Evolutionary conservation across 2,329 filamentous ascomycete genomes (phyloP), one percentile per base, ranked within the genome.

Genomic region (Fusarium penzigii): DNA sequence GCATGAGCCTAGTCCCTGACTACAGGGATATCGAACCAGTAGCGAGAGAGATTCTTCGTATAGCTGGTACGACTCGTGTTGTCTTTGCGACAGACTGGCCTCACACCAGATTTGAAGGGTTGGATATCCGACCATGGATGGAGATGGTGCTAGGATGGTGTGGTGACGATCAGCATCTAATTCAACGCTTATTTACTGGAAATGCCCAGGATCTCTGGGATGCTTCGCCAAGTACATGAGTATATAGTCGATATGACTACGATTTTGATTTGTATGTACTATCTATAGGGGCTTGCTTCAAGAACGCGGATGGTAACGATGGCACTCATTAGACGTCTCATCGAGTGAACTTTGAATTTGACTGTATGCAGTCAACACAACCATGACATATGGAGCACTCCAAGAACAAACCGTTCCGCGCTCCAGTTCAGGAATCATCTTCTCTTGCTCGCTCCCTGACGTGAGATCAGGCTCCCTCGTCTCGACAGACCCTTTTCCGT

Each of bases 1-100:
- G 83, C 7, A 70, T 84, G 36, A 78, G 75, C 43, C 67, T 71
- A 39, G 73, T 78, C 46, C 66, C 69, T 7, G 61, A 74, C 17
- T 71, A 78, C 52, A 69, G 67, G 29, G 73, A 80, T 42, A 57
- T 83, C 4, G 74, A 79, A 47, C 72, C 73, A 2, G 67, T 86
- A 39, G 76, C 75, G 9, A 68, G 65, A 13, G 78, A 84, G 58
- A 66, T 85, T 8, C 58, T 85, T 34, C 65, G 66, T 4, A 66
- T 74, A 5, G 77, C 73, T 11, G 64, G 64, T 4, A 66, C 74
- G 16, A 63, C 52, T 17, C 70, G 75, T 14, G 70, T 83, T 10
- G 75, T 86, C 0, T 86, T 83, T 65, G 82, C 81, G 1, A 83
- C 81, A 0, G 83, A 86, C 60, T 86, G 83, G 84, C 84, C 84